Conservation (phyloP, 768 basidiomycete genomes). For the Boletus barrowsii region DNA sequence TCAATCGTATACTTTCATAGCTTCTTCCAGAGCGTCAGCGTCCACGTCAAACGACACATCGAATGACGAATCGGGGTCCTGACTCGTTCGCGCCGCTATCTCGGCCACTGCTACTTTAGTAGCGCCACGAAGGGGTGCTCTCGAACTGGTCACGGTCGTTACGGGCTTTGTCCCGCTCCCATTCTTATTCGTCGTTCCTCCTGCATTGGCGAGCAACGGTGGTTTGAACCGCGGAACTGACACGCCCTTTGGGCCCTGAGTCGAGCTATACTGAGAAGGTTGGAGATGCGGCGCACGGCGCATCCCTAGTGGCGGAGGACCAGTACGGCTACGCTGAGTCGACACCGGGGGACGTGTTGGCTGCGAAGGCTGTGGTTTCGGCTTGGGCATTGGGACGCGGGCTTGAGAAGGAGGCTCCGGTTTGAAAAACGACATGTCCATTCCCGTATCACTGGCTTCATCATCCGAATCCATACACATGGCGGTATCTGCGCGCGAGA, state of each 20-base stretch:
- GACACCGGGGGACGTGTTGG: slow-evolving; percentile 2
- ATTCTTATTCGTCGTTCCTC: not conserved
- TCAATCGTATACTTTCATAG: slow-evolving; percentile 32
- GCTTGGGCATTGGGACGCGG: not conserved
- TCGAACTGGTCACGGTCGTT: not conserved
- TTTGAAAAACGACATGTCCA: slow-evolving; percentile 20
- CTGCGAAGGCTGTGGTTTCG: slow-evolving; percentile 1
- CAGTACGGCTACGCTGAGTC: slow-evolving; percentile 14
- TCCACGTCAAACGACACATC: slow-evolving; percentile 33
- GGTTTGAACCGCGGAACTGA: slow-evolving; percentile 29
- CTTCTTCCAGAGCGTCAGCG: slow-evolving; percentile 28
- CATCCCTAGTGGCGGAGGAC: slow-evolving; percentile 30
- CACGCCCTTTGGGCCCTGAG: slow-evolving; percentile 18
- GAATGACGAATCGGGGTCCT: slow-evolving; percentile 31
- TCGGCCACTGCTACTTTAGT: not conserved
- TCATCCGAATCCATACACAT: slow-evolving; percentile 18
- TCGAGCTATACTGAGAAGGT: slow-evolving; percentile 18
- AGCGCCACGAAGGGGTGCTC: not conserved
- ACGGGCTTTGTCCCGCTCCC: not conserved
- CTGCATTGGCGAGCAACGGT: slow-evolving; percentile 16
- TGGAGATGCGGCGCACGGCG: slow-evolving; percentile 20
- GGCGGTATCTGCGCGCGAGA: slow-evolving; percentile 2
- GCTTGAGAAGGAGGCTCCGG: not conserved
- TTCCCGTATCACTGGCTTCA: slow-evolving; percentile 9
- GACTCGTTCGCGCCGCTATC: not conserved